phyloP scores from a whole-genome alignment of 140 eudicot genomes.

The Flaveria floridana region DNA sequence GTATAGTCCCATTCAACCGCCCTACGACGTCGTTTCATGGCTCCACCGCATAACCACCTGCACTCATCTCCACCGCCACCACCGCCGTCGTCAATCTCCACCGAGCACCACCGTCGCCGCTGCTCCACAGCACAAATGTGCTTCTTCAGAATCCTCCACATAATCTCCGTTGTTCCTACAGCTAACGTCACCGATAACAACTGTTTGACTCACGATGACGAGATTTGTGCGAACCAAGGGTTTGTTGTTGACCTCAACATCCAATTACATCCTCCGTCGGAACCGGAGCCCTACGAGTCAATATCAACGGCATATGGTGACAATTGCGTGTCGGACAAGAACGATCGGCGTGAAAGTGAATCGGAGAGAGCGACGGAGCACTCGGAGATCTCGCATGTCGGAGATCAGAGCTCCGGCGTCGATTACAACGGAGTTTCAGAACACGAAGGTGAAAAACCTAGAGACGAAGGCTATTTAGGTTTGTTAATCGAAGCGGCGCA shows the following conservation, averaged over 20 bases:
- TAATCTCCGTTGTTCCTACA: constrained; percentile 31
- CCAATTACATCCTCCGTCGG: constrained; percentile 23
- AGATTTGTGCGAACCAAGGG: constrained; percentile 15
- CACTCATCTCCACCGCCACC: constrained; percentile 13
- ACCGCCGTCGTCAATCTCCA: constrained; percentile 13
- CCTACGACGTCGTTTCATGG: constrained; percentile 39
- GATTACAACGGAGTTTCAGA: constrained; percentile 26
- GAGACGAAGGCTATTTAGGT: constrained; percentile 34
- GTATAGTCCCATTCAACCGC: not conserved
- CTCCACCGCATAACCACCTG: constrained; percentile 31
- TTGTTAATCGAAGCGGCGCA: constrained; percentile 42
- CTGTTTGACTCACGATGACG: not conserved
- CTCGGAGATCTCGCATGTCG: constrained; percentile 43
- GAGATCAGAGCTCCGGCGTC: constrained; percentile 34
- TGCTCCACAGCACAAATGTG: constrained; percentile 45
- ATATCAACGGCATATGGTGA: not conserved
- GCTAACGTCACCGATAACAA: constrained; percentile 15
- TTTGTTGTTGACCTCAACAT: constrained; percentile 35
- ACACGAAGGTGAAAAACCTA: constrained; percentile 10
- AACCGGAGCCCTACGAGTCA: not conserved
- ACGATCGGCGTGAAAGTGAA: not conserved
- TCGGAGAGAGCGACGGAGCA: constrained; percentile 33
- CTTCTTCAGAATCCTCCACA: constrained; percentile 36
- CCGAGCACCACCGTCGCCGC: constrained; percentile 33
- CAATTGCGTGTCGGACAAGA: constrained; percentile 9